Evolutionary conservation across 805 yeast genomes (phyloP), one percentile per base, ranked within the genome.

Genomic region (Ogataea corticis): DNA sequence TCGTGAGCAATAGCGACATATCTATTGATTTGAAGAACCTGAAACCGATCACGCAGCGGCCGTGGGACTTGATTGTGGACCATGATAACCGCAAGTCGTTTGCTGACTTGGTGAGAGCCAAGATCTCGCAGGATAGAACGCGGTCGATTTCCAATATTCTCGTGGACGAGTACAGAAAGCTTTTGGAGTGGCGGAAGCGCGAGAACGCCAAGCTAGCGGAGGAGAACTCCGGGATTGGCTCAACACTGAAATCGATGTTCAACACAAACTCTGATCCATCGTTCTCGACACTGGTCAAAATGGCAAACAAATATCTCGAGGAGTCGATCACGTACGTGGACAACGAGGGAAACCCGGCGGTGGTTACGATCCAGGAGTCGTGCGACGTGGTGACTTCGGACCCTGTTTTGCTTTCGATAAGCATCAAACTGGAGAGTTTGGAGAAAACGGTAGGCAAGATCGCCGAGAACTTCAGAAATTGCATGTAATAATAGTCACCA

Each of bases 371-470:
- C 19, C 66, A 69, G 49, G 83, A 77, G 48, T 80, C 79, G 45
- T 66, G 82, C 17, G 80, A 79, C 47, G 80, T 82, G 3, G 73
- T 80, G 21, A 76, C 84, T 3, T 82, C 85, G 18, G 92, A 85
- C 55, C 91, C 91, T 2, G 72, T 79, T 7, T 61, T 85, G 42
- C 69, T 84, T 31, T 77, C 85, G 40, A 75, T 83, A 1, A 74
- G 79, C 50, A 76, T 85, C 4, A 85, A 85, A 56, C 67, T 85
- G 49, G 84, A 76, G 44, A 77, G 83, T 36, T 63, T 85, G 33
- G 87, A 84, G 58, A 73, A 74, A 47, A 63, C 73, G 39, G 63
- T 76, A 17, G 58, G 69, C 46, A 65, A 71, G 15, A 42, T 60
- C 7, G 31, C 48, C 18, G 61, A 56, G 19, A 61, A 61, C 34